Conservation (phyloP, 495 filamentous ascomycete genomes). For the Aspergillus indologenus region DNA sequence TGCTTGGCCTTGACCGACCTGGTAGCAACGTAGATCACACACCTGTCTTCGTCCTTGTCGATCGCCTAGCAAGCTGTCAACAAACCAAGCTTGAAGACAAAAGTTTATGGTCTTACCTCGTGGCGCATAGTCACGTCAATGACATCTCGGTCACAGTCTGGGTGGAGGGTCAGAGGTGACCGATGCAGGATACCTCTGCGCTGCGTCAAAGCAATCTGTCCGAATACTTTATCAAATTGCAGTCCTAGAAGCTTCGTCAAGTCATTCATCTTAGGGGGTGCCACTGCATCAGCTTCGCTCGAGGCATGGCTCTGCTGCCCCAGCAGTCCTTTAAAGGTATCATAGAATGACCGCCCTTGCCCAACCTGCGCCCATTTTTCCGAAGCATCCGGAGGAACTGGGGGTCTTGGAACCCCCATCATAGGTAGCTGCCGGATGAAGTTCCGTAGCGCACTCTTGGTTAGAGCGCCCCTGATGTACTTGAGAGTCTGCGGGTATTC, state of each 20-base stretch:
- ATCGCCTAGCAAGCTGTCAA: constrained; percentile 17
- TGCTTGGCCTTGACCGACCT: constrained; percentile 31
- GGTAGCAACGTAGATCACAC: constrained; percentile 38
- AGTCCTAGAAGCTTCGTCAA: constrained; percentile 47
- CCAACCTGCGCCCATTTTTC: constrained; percentile 42
- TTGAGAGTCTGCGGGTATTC: constrained; percentile 48
- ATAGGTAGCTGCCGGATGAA: constrained; percentile 46
- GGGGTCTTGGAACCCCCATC: constrained; percentile 32
- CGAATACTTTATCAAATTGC: constrained; percentile 56
- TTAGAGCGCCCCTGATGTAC: constrained; percentile 52
- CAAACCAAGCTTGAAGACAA: background rate
- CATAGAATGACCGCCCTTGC: constrained; percentile 46
- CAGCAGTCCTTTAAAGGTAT: constrained; percentile 41
- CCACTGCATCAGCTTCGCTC: constrained; percentile 25
- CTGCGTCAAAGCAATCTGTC: constrained; percentile 56
- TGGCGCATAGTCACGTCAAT: constrained; percentile 37
- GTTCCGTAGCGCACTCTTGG: constrained; percentile 42
- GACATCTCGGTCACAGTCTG: constrained; percentile 37
- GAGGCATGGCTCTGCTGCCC: constrained; percentile 30
- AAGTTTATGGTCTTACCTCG: constrained; percentile 23
- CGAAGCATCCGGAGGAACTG: constrained; percentile 12
- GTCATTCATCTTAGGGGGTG: constrained; percentile 51
- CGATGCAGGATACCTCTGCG: constrained; percentile 54
- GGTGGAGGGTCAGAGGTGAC: constrained; percentile 43
- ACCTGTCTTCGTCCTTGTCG: constrained; percentile 23